phyloP scores from a whole-genome alignment of 148 eudicot species.

The Rhododendron williamsianum region DNA sequence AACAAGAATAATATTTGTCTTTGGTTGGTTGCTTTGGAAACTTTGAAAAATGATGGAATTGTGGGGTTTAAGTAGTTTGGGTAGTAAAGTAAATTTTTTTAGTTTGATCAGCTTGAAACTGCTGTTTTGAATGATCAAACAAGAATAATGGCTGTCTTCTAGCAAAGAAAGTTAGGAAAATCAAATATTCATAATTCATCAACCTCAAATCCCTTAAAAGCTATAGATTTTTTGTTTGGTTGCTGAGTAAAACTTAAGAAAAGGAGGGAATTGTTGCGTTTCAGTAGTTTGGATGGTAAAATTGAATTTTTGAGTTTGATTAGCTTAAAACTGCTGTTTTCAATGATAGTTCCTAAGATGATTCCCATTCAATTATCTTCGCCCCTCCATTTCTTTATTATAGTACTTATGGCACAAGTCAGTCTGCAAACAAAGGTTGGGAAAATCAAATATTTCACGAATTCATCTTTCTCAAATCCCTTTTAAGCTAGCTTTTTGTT shows the following conservation, averaged over 20 bases:
- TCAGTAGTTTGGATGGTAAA: neutral
- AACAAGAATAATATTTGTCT: neutral
- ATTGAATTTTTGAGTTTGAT: too few relatives aligned
- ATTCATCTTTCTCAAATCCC: too few relatives aligned
- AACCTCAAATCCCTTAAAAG: too few relatives aligned
- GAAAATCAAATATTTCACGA: neutral
- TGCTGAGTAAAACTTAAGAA: neutral
- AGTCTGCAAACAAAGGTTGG: too few relatives aligned
- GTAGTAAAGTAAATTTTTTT: neutral
- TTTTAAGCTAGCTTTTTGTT: too few relatives aligned
- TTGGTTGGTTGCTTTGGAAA: neutral
- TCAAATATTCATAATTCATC: too few relatives aligned
- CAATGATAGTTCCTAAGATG: slow-evolving; percentile 30
- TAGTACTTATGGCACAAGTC: too few relatives aligned
- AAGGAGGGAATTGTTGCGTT: neutral
- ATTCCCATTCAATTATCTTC: too few relatives aligned
- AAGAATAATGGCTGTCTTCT: neutral
- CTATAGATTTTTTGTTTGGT: neutral
- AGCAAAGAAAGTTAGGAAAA: neutral
- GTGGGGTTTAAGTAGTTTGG: neutral
- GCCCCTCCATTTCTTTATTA: too few relatives aligned
- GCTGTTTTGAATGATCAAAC: neutral
- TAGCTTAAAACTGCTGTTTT: neutral
- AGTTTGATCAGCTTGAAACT: too few relatives aligned
- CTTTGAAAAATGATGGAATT: neutral